A percentile compares a stretch with the other conserved stretches of the same genome.
Conservation (phyloP, 495 filamentous ascomycete species). For the Lindgomyces ingoldianus region DNA sequence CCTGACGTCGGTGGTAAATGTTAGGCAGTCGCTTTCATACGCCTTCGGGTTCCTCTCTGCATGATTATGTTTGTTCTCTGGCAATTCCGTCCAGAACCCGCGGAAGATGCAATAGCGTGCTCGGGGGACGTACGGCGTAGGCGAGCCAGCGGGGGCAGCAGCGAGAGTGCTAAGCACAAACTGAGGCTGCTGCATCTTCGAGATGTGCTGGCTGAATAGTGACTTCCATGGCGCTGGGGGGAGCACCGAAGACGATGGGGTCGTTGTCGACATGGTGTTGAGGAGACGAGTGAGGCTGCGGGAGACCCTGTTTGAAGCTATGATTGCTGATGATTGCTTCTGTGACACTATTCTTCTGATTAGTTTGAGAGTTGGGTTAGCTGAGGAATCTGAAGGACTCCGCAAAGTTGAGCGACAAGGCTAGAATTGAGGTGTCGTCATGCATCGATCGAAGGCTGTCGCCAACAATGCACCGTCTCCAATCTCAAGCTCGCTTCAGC, state of each 20-base stretch:
- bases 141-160: constrained; percentile 41
- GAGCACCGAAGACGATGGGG: constrained; percentile 27
- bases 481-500: neutral
- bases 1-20: constrained; percentile 83
- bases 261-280: constrained; percentile 34
- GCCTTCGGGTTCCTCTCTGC: constrained; percentile 64
- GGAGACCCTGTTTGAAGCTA: constrained; percentile 24
- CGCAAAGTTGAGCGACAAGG: neutral
- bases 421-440: constrained; percentile 24
- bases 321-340: constrained; percentile 16
- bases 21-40: constrained; percentile 72
- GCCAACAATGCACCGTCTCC: too few relatives aligned
- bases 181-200: constrained; percentile 60
- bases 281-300: constrained; percentile 28
- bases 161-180: constrained; percentile 73
- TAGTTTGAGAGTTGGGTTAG: constrained; percentile 6
- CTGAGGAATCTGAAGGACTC: neutral
- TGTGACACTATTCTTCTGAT: neutral
- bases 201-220: constrained; percentile 65
- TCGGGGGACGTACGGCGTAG: constrained; percentile 55
- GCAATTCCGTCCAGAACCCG: constrained; percentile 75
- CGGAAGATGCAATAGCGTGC: constrained; percentile 71
- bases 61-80: constrained; percentile 66
- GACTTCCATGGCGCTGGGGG: constrained; percentile 64
- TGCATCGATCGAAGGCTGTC: too few relatives aligned